A percentile compares a stretch with the other conserved stretches of the same genome.
Evolutionary conservation across 2,329 filamentous ascomycete genomes (phyloP).

Genomic region (Helotiales sp.): DNA sequence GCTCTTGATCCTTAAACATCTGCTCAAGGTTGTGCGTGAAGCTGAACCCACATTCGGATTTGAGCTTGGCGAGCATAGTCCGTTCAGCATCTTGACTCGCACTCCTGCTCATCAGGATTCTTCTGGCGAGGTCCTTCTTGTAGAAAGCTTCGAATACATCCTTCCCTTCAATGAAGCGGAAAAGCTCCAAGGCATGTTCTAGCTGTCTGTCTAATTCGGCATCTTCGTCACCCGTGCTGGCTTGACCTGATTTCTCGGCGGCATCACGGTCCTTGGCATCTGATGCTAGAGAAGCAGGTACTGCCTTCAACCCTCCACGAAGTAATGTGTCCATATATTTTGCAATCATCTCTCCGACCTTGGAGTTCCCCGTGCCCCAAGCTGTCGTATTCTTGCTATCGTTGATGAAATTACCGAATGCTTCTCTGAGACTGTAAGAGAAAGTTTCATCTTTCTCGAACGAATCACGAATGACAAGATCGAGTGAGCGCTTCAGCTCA

Average conservation of each 20-base stretch:
- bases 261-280: constrained; percentile 57
- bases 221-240: constrained; percentile 80
- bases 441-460: constrained; percentile 79
- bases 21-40: constrained; percentile 98
- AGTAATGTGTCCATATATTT: constrained; percentile 93
- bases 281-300: constrained; percentile 68
- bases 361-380: constrained; percentile 83
- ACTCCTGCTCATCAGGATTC: constrained; percentile 87
- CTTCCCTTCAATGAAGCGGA: constrained; percentile 96
- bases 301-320: constrained; percentile 80
- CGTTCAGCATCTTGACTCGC: constrained; percentile 94
- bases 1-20: constrained; percentile 98
- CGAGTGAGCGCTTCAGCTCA: constrained; percentile 75
- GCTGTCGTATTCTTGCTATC: constrained; percentile 70
- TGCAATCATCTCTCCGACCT: constrained; percentile 97
- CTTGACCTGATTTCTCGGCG: constrained; percentile 62
- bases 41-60: constrained; percentile 87
- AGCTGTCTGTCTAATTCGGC: constrained; percentile 88
- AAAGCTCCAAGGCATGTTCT: constrained; percentile 89
- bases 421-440: constrained; percentile 75
- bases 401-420: constrained; percentile 91
- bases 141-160: constrained; percentile 99
- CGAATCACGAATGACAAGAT: constrained; percentile 72
- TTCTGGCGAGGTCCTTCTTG: constrained; percentile 91
- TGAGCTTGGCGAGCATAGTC: constrained; percentile 89